Evolutionary conservation across 257 asterid genomes (phyloP), one percentile per base, ranked within the genome.

Genomic region (Marsdenia floribunda): DNA sequence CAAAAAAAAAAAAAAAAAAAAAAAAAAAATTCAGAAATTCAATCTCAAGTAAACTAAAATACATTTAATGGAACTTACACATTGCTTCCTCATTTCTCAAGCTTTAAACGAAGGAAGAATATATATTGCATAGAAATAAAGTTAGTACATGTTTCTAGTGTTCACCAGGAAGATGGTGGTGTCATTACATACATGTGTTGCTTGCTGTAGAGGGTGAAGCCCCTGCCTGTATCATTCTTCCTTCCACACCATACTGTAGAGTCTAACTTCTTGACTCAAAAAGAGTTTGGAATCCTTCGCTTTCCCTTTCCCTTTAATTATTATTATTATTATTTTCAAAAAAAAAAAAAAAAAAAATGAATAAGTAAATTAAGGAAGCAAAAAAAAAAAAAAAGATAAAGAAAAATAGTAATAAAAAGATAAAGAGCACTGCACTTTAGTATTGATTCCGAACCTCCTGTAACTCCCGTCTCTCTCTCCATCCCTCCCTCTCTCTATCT

Each of bases 401-500:
- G 6, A 5, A 38, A 18, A 47, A 7, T 6, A 53, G 22, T 14
- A 7, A 53, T 26, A 21, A 55, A 50, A 21, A 9, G 35, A 22
- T n/a, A 58, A 22, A 29, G 67, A 1, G 67, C 19, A 0, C 38
- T 59, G 65, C 42, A 14, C 68, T 61, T 29, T 33, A 9, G 68
- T 33, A 29, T 24, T 22, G 68, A 72, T 44, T 10, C 54, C 42
- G 44, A 61, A n/a, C 68, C 68, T 33, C n/a, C 2, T 16, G 40
- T 38, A 6, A 53, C 16, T 24, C 19, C 11, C 63, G 4, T 15
- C 67, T 37, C 67, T 35, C 74, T 42, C n/a, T n/a, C n/a, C n/a
- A n/a, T n/a, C n/a, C n/a, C 67, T 37, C 67, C 21, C 74, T 42
- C 74, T 53, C 37, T 71, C 53, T 61, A 35, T 46, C 42, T 10